phyloP scores from a whole-genome alignment of 1,139 yeast species.

The Tardiomyces blankii region DNA sequence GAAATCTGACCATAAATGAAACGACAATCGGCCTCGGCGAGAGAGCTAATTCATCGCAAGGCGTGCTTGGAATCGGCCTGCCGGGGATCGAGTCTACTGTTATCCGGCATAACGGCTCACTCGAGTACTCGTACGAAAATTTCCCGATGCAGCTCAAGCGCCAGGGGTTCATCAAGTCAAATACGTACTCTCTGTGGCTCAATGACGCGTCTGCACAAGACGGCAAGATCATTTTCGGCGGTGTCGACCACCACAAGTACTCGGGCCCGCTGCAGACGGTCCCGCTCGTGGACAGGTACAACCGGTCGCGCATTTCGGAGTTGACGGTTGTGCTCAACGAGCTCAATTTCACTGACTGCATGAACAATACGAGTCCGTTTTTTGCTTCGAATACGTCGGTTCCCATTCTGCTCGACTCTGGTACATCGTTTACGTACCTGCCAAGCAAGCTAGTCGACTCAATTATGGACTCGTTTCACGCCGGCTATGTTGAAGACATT shows the following conservation, averaged over 20 bases:
- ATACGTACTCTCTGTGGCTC: slow-evolving; percentile 41
- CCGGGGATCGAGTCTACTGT: neutral
- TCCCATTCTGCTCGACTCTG: slow-evolving; percentile 48
- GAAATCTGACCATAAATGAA: slow-evolving; percentile 21
- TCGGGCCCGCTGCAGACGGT: slow-evolving; percentile 31
- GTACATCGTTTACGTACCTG: slow-evolving; percentile 47
- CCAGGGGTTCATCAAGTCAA: slow-evolving; percentile 36
- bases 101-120: slow-evolving; percentile 2
- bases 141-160: slow-evolving; percentile 4
- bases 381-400: slow-evolving; percentile 6
- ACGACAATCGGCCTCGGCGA: slow-evolving; percentile 39
- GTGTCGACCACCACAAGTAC: slow-evolving; percentile 42
- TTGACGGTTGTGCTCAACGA: slow-evolving; percentile 8
- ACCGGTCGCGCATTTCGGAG: slow-evolving; percentile 1
- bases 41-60: slow-evolving; percentile 29
- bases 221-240: slow-evolving; percentile 48
- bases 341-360: slow-evolving; percentile 4
- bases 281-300: slow-evolving; percentile 10
- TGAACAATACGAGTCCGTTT: slow-evolving; percentile 2
- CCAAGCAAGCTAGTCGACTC: slow-evolving; percentile 31
- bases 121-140: neutral
- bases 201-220: slow-evolving; percentile 25
- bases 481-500: slow-evolving; percentile 7
- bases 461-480: slow-evolving; percentile 16
- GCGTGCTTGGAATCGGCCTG: neutral